Percentiles rank a stretch among this genome's conserved stretches.
Evolutionary conservation across 139 green algal genomes (phyloP).

Genomic region (Limnomonas spitsbergensis): DNA sequence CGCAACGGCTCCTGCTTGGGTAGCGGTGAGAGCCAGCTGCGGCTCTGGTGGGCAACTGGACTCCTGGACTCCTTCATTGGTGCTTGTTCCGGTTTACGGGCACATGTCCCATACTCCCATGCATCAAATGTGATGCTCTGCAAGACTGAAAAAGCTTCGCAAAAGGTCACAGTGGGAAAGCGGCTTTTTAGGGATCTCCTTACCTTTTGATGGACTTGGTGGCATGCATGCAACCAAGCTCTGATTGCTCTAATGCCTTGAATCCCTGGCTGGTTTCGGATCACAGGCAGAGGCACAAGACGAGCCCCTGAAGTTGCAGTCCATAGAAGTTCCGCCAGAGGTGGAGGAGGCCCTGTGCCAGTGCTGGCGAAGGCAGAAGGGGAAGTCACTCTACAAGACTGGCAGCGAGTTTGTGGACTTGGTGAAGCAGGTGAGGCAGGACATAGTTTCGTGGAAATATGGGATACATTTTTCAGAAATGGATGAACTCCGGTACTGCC

Average conservation of each 20-base stretch:
- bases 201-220: no score
- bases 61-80: background rate
- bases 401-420: slow-evolving; percentile 9
- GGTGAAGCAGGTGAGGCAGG: slow-evolving; percentile 7
- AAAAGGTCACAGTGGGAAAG: no score
- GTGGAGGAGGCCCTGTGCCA: background rate
- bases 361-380: background rate
- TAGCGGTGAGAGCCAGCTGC: slow-evolving; percentile 39
- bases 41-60: background rate
- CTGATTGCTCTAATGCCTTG: no score
- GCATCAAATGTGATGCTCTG: no score
- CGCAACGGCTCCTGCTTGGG: slow-evolving; percentile 77
- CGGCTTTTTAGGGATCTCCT: no score
- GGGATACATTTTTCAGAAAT: background rate
- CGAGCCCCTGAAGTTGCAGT: slow-evolving; percentile 5
- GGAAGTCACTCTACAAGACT: slow-evolving; percentile 3
- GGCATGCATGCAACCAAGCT: no score
- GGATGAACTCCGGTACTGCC: background rate
- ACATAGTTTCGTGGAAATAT: background rate
- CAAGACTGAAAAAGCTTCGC: no score
- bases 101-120: background rate
- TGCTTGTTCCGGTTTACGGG: background rate
- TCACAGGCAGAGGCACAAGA: slow-evolving; percentile 7
- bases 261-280: no score
- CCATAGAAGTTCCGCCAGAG: background rate